Conservation (phyloP, 139 green algal genomes). For the Closterium sp. region DNA sequence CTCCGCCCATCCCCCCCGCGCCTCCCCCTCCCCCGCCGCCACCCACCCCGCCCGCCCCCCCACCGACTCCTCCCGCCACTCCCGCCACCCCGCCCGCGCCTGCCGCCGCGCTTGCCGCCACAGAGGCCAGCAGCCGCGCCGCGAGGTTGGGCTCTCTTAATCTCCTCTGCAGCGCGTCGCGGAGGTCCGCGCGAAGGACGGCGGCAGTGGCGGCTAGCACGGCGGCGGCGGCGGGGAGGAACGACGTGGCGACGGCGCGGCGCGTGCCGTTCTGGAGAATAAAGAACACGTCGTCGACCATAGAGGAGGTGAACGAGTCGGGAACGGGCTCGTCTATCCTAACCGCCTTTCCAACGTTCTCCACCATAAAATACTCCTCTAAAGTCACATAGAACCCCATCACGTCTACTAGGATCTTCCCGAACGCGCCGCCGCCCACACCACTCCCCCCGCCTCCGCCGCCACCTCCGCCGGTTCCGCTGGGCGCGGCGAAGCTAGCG, state of each 20-base stretch:
- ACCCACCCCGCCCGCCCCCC: constrained; percentile 5
- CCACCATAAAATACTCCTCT: constrained; percentile 91
- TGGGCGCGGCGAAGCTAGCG: background rate
- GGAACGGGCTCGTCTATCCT: constrained; percentile 72
- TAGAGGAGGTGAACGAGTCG: constrained; percentile 69
- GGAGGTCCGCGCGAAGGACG: constrained; percentile 60
- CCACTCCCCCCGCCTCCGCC: background rate
- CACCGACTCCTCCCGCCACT: constrained; percentile 29
- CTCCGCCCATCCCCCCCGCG: constrained; percentile 15
- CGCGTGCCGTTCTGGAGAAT: constrained; percentile 79
- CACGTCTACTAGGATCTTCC: constrained; percentile 65
- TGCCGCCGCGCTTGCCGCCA: constrained; percentile 17
- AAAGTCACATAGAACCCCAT: constrained; percentile 80
- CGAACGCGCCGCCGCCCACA: constrained; percentile 10
- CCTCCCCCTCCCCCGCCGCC: background rate
- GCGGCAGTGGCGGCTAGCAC: constrained; percentile 60
- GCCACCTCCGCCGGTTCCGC: background rate
- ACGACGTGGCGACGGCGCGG: constrained; percentile 68
- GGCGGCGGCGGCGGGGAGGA: constrained; percentile 44
- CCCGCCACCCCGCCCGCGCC: constrained; percentile 13
- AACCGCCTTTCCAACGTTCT: constrained; percentile 84
- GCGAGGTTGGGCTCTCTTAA: constrained; percentile 48
- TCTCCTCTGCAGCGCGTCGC: constrained; percentile 57
- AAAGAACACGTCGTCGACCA: constrained; percentile 96
- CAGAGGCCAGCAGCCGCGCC: constrained; percentile 43